Evolutionary conservation across 2,329 filamentous ascomycete genomes (phyloP).

Genomic region (Shiraia sp.): DNA sequence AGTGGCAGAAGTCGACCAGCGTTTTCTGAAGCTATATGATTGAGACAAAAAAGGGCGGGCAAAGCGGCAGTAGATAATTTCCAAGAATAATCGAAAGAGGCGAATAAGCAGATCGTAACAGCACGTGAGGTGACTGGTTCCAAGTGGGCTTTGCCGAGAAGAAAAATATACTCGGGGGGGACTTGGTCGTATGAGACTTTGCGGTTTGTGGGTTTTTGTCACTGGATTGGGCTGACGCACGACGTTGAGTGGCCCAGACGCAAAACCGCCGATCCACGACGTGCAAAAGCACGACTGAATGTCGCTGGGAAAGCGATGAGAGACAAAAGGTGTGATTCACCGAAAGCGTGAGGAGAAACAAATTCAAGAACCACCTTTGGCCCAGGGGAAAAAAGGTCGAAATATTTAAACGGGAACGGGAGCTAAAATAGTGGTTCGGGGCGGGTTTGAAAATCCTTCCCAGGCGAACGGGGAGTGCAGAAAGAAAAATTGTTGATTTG

Average conservation of each 20-base stretch:
- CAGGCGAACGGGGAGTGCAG: conserved; percentile 25
- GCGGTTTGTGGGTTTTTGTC: too few relatives aligned
- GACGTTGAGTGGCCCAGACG: conserved; percentile 25
- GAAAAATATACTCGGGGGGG: too few relatives aligned
- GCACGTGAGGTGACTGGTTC: too few relatives aligned
- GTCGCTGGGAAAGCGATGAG: conserved; percentile 21
- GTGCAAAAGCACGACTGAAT: conserved; percentile 37
- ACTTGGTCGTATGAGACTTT: too few relatives aligned
- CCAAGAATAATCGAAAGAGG: too few relatives aligned
- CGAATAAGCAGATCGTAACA: too few relatives aligned
- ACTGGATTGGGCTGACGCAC: conserved; percentile 7
- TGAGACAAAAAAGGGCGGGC: too few relatives aligned
- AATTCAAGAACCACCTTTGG: too few relatives aligned
- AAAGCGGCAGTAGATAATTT: too few relatives aligned
- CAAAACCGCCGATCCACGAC: conserved; percentile 25
- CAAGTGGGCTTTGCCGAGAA: too few relatives aligned
- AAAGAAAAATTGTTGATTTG: conserved; percentile 26
- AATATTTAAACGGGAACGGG: conserved; percentile 32
- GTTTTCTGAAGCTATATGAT: too few relatives aligned
- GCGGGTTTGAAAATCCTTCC: conserved; percentile 32
- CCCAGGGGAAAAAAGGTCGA: conserved; percentile 13
- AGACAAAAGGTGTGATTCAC: conserved; percentile 20
- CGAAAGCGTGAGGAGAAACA: conserved; percentile 14
- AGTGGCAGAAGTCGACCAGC: background rate
- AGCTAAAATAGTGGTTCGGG: conserved; percentile 36